These are phyloP conservation scores for Talaromyces marneffei DNA, from an alignment of 2,329 filamentous ascomycete species.

Conservation along the genomic window DNA sequence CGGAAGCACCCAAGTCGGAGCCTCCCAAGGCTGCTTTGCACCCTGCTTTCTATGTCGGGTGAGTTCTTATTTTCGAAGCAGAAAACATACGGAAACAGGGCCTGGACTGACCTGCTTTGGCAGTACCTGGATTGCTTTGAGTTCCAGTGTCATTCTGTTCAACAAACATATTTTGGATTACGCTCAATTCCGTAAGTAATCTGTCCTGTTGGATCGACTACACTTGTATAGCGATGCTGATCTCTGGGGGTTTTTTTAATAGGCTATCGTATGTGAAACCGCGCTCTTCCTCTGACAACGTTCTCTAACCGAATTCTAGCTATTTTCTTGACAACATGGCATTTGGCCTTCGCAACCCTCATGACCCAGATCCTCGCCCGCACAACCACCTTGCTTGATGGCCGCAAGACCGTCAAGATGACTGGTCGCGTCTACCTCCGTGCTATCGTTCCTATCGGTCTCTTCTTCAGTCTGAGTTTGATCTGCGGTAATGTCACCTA, in stretches of 20 bases:
- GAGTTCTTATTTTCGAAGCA: conserved; percentile 20
- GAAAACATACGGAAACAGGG: not conserved
- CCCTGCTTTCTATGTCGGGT: conserved; percentile 78
- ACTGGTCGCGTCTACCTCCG: conserved; percentile 87
- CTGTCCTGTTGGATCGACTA: conserved; percentile 6
- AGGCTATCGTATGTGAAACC: conserved; percentile 43
- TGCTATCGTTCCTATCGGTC: conserved; percentile 87
- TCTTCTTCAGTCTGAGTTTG: conserved; percentile 93
- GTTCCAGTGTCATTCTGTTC: conserved; percentile 93
- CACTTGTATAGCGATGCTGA: conserved; percentile 14
- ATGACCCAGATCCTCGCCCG: conserved; percentile 92
- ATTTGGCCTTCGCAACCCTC: conserved; percentile 83
- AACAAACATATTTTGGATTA: conserved; percentile 98
- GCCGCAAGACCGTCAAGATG: conserved; percentile 95
- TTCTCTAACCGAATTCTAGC: conserved; percentile 27
- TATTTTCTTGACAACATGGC: conserved; percentile 84
- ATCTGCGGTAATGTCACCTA: conserved; percentile 97
- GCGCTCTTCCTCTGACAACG: not conserved
- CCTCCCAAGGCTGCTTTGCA: conserved; percentile 62
- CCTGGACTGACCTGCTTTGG: conserved; percentile 16
- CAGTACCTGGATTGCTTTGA: conserved; percentile 87
- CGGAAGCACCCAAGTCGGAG: conserved; percentile 64
- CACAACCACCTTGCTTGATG: conserved; percentile 84
- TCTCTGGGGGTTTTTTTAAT: not conserved
- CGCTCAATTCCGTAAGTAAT: conserved; percentile 66